Base-by-base conservation (phyloP, 352 stramenopile species). In the Proteromonas lacertae region DNA sequence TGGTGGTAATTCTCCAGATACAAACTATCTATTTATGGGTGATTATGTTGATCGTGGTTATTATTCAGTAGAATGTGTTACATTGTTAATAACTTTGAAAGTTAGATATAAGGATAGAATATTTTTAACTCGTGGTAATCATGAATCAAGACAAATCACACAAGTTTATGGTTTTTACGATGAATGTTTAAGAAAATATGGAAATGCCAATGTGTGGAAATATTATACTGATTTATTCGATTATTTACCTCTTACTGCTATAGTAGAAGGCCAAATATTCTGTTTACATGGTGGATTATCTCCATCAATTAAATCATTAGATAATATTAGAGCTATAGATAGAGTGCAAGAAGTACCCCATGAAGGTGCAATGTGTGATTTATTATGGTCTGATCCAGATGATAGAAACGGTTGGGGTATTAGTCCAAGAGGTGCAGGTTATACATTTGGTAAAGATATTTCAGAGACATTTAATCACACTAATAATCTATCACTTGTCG, bases 181-280 rank as follows among this genome's bases (percentile, higher is more conserved):
- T n/a, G n/a, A n/a, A n/a, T n/a, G n/a, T n/a, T n/a, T n/a, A 83
- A 57, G 77, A 45, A 97, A 97, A 61, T 99, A 99, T 54, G 87
- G 84, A 38, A 88, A 86, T 48, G 82, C 80, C 19, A 93, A 90
- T 40, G 69, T 98, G 16, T 98, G 83, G 83, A 92, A 93, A 50
- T 42, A 50, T 41, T 76, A 72, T 39, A 74, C 62, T 6, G 70
- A 86, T 34, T 54, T 81, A 6, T 99, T 99, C n/a, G n/a, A n/a
- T n/a, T n/a, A n/a, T n/a, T n/a, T n/a, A n/a, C n/a, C n/a, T n/a
- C n/a, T n/a, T n/a, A 88, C 77, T 8, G 78, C 77, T 17, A 54
- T 92, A 4, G 66, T 95, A 17, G 75, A 86, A 36, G 75, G 90
- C 58, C 63, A 86, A 50, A 73, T 87, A 35, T 86, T 84, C 50